Base-by-base conservation (phyloP, 306 rosid genomes). In the Clitoria ternatea region DNA sequence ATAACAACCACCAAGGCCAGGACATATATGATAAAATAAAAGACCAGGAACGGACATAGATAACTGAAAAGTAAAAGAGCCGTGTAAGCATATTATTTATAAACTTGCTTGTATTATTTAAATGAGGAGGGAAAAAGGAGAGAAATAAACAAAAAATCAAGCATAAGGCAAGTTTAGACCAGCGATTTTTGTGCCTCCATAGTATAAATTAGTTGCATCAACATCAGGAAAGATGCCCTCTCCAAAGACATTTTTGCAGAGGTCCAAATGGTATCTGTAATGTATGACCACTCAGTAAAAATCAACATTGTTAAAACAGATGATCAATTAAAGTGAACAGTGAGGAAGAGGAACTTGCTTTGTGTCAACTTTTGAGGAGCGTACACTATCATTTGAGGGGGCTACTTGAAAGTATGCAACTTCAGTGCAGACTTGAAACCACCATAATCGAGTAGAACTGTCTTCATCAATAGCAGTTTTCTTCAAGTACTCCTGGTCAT, bases 351-450 rank as follows among this genome's bases (percentile, higher is more conserved):
- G 45, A 81, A 68, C 85, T 78, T 87, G 78, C 98, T 70, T 84
- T 40, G 88, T 39, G 78, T 90, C 88, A 17, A 94, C 83, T 84
- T 81, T 85, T 48, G 94, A 78, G 75, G 98, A 94, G 33, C 98
- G 92, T 42, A 94, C 57, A 69, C 95, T 94, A 65, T 94, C 98
- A 79, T 87, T 87, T 80, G 87, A 77, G 45, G 97, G 98, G 48
- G 98, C 96, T 60, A 90, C 98, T 80, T 94, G 98, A 80, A 94
- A 94, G 82, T 80, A 94, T 5, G 95, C 98, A 76, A 94, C 96
- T 85, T 90, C 98, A 26, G 96, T 88, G 79, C 97, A 94, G 70
- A 88, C 98, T 90, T 90, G 98, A 83, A 94, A 94, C 98, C 97
- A 94, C 98, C 98, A 94, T 86, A 94, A 75, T 66, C 97, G 85